phyloP scores from a whole-genome alignment of 352 stramenopile genomes.

The Globisporangium nodosum region DNA sequence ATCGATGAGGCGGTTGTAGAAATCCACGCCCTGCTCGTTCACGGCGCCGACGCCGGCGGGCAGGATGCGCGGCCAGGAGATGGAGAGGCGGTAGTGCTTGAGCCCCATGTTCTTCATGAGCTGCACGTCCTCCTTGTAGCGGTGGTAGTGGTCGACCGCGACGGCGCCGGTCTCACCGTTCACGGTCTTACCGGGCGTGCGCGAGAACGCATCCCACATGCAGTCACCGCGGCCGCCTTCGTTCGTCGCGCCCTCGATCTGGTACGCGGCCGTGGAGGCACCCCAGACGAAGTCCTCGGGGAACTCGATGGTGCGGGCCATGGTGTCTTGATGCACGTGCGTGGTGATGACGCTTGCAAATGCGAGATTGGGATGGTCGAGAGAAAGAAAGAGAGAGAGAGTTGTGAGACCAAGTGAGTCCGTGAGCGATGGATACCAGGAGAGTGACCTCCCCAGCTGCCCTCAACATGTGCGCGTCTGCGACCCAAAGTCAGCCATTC shows the following conservation, averaged over 20 bases:
- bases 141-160: constrained; percentile 90
- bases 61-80: constrained; percentile 92
- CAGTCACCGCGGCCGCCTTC: constrained; percentile 72
- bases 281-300: constrained; percentile 80
- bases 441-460: too few species aligned
- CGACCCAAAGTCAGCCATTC: too few species aligned
- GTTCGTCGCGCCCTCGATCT: constrained; percentile 88
- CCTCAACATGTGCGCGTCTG: too few species aligned
- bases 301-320: constrained; percentile 30
- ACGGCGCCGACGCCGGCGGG: constrained; percentile 66
- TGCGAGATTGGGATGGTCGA: too few species aligned
- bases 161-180: constrained; percentile 82
- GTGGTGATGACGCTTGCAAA: too few species aligned
- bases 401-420: too few species aligned
- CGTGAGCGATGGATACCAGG: too few species aligned
- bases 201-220: constrained; percentile 91
- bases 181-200: constrained; percentile 49
- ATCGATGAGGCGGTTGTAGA: constrained; percentile 91
- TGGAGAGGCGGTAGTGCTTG: constrained; percentile 88
- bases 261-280: constrained; percentile 84
- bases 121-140: constrained; percentile 85
- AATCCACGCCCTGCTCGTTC: constrained; percentile 83
- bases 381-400: too few species aligned
- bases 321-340: constrained; percentile 3
- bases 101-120: constrained; percentile 90